Percentiles rank a stretch among this genome's conserved stretches.
Evolutionary conservation across 768 basidiomycete species (phyloP).

Genomic region (Clitopilus hobsonii): DNA sequence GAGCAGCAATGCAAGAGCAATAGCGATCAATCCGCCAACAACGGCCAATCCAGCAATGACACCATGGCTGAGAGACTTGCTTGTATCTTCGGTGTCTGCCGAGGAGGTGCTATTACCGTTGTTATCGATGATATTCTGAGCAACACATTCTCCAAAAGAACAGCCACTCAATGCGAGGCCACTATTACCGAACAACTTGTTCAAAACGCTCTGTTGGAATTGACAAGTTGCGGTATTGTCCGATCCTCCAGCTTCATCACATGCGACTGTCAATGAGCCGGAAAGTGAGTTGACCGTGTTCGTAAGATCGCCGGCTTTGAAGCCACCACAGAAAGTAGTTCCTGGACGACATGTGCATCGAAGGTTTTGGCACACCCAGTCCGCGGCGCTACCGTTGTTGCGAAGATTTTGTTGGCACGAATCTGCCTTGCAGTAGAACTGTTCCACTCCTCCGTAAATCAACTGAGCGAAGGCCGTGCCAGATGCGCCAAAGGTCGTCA

Average conservation of each 20-base stretch:
- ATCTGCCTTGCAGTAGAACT: slow-evolving; percentile 80
- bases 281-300: slow-evolving; percentile 57
- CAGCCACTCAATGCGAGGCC: slow-evolving; percentile 77
- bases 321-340: slow-evolving; percentile 72
- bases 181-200: slow-evolving; percentile 61
- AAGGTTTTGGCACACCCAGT: slow-evolving; percentile 73
- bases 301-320: slow-evolving; percentile 43
- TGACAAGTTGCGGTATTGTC: slow-evolving; percentile 55
- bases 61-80: slow-evolving; percentile 61
- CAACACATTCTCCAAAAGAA: slow-evolving; percentile 84
- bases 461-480: slow-evolving; percentile 64
- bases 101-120: slow-evolving; percentile 29
- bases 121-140: slow-evolving; percentile 71
- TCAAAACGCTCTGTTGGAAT: slow-evolving; percentile 72
- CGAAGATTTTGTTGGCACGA: slow-evolving; percentile 60
- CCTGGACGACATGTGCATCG: slow-evolving; percentile 67
- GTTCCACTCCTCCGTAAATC: slow-evolving; percentile 78
- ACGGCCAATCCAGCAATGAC: slow-evolving; percentile 91
- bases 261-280: slow-evolving; percentile 67
- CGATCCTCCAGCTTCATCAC: slow-evolving; percentile 40
- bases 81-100: slow-evolving; percentile 19
- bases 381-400: slow-evolving; percentile 31
- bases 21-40: slow-evolving; percentile 59
- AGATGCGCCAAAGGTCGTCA: slow-evolving; percentile 51
- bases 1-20: slow-evolving; percentile 54